Evolutionary conservation across 306 rosid species (phyloP).

Genomic region (Corylus americana): DNA sequence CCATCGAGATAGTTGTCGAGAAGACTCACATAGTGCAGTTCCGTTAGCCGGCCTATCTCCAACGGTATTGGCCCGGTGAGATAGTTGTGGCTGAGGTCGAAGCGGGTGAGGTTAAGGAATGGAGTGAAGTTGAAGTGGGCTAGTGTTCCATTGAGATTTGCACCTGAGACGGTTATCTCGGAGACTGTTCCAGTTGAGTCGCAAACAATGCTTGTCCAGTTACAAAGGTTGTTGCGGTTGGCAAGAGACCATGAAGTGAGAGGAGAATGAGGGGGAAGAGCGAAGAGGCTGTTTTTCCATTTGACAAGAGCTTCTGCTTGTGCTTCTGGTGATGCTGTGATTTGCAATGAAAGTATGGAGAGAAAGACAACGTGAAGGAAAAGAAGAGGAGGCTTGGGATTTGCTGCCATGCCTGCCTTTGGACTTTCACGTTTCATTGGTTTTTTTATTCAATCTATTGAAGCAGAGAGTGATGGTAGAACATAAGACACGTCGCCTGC

Average conservation of each 20-base stretch:
- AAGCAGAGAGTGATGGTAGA: too few species aligned
- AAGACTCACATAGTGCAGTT: conserved; percentile 54
- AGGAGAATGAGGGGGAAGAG: neutral
- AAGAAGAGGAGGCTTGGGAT: neutral
- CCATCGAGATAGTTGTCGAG: conserved; percentile 41
- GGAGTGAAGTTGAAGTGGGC: conserved; percentile 40
- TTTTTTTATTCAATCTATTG: neutral
- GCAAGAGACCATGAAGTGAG: conserved; percentile 34
- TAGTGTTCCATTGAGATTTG: conserved; percentile 31
- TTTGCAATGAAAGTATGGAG: conserved; percentile 12
- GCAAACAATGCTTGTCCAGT: conserved; percentile 32
- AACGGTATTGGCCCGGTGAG: conserved; percentile 51
- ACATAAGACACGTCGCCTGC: too few species aligned
- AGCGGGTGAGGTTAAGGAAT: conserved; percentile 41
- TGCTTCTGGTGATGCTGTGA: conserved; percentile 22
- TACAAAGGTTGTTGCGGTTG: conserved; percentile 29
- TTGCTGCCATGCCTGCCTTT: conserved; percentile 1
- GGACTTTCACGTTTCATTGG: neutral
- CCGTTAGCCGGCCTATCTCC: conserved; percentile 42
- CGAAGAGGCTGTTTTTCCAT: conserved; percentile 27
- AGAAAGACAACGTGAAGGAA: conserved; percentile 11
- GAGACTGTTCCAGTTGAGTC: conserved; percentile 27
- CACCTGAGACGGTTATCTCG: neutral
- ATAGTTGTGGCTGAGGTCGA: conserved; percentile 51
- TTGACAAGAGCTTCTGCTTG: conserved; percentile 37